These are phyloP conservation scores for Psilocybe tampanensis DNA, from an alignment of 768 basidiomycete genomes.

Conservation along the genomic window DNA sequence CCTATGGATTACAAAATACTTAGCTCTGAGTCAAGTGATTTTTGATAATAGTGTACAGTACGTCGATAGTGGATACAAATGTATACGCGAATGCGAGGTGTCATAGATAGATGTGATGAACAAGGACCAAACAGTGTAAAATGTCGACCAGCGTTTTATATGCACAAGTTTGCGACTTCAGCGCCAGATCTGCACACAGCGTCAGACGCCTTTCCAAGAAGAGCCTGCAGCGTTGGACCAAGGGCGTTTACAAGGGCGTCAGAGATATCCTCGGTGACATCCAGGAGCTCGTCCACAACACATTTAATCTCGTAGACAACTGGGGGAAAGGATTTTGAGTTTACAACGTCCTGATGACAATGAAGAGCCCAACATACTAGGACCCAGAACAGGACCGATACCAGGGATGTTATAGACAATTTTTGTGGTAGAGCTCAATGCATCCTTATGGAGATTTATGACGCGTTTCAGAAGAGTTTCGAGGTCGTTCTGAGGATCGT, in stretches of 20 bases:
- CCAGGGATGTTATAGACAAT: constrained; percentile 43
- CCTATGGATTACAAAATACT: constrained; percentile 28
- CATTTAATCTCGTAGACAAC: constrained; percentile 67
- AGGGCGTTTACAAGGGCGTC: constrained; percentile 49
- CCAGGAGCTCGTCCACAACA: constrained; percentile 50
- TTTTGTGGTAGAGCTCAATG: constrained; percentile 32
- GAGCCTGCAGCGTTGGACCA: constrained; percentile 33
- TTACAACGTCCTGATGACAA: background rate
- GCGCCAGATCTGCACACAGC: constrained; percentile 28
- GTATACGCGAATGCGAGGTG: constrained; percentile 28
- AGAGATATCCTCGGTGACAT: constrained; percentile 48
- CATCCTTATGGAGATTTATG: constrained; percentile 50
- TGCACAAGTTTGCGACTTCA: constrained; percentile 33
- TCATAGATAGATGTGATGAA: constrained; percentile 24
- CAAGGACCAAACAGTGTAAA: constrained; percentile 20
- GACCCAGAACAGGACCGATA: constrained; percentile 54
- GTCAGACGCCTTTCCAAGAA: constrained; percentile 30
- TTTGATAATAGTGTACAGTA: constrained; percentile 22
- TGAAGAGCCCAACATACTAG: constrained; percentile 44
- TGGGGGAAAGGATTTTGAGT: constrained; percentile 21
- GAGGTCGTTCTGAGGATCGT: constrained; percentile 43
- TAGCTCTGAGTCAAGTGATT: constrained; percentile 21
- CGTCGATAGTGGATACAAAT: constrained; percentile 33
- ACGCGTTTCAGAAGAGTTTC: constrained; percentile 53
- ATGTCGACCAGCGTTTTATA: constrained; percentile 20